phyloP scores from a whole-genome alignment of 805 yeast species.

The Scheffersomyces amazonensis region DNA sequence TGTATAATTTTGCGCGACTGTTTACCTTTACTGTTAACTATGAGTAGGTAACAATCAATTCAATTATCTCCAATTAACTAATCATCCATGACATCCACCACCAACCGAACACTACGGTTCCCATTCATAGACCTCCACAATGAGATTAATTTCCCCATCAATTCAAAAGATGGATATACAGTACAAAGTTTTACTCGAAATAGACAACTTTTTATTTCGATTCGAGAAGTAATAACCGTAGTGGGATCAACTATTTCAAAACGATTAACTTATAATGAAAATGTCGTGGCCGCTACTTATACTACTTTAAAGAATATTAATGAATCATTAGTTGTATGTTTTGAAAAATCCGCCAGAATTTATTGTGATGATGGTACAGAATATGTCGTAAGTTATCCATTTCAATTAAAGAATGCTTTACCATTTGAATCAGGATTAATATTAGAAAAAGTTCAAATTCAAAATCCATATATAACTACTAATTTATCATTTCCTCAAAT shows the following conservation, averaged over 20 bases:
- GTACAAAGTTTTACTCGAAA: conserved; percentile 22
- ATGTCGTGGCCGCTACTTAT: conserved; percentile 59
- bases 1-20: no score
- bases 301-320: conserved; percentile 40
- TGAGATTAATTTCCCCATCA: conserved; percentile 21
- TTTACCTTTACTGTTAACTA: no score
- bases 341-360: conserved; percentile 58
- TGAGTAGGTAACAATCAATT: no score
- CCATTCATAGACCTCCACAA: conserved; percentile 31
- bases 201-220: conserved; percentile 33
- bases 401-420: conserved; percentile 56
- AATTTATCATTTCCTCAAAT: conserved; percentile 8
- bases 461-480: conserved; percentile 5
- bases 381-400: conserved; percentile 66
- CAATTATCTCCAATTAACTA: no score
- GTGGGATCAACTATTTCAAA: conserved; percentile 46
- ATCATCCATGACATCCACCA: no score
- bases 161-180: conserved; percentile 12
- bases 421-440: conserved; percentile 69
- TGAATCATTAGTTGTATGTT: conserved; percentile 52
- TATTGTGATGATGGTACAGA: conserved; percentile 60
- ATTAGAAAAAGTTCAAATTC: conserved; percentile 48
- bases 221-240: conserved; percentile 45
- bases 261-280: conserved; percentile 48
- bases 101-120: no score